Evolutionary conservation across 2,329 filamentous ascomycete species (phyloP), one percentile per base, ranked within the genome.

Genomic region (Exophiala viscosa): DNA sequence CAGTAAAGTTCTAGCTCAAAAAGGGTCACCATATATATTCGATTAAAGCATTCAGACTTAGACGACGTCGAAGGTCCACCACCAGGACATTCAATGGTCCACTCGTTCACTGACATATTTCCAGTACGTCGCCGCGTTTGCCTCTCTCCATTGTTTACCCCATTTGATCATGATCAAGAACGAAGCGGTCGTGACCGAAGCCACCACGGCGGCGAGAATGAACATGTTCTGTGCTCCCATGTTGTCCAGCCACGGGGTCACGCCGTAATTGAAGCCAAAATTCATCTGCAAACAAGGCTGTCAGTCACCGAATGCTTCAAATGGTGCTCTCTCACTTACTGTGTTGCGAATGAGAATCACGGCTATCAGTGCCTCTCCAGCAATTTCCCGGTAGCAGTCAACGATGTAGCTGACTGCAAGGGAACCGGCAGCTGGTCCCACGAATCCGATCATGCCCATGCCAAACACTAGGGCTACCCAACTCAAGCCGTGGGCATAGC

Each of bases 341-440:
- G 41, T 43, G 18, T 43, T 43, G 18, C 41, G 41, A 11, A 43
- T 43, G 15, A 43, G 41, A 43, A 43, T 28, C n/a, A 43, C 41
- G 15, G 41, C 18, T 2, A 28, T 43, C 3, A 43, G 15, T 3
- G 18, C 41, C 14, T 43, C 41, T 9, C 41, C 41, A 9, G 17
- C 18, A 13, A 43, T 17, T 13, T 43, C 41, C 5, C 41, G 15
- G 14, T 28, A 43, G 41, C 41, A 43, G 9, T 43, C 41, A 5
- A 43, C 14, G 14, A 43, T 18, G 18, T 43, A 43, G 10, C 41
- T 43, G 7, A 43, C 41, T 31, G 18, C 17, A 18, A 43, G 8
- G 5, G 41, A 20, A 43, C 41, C 41, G 8, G 15, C 20, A 18
- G 41, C 41, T 5, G 41, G 41, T 3, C 41, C 18, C 17, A 43